These are phyloP conservation scores for Spathaspora sp. DNA, from an alignment of 1,139 yeast genomes.

Conservation along the genomic window DNA sequence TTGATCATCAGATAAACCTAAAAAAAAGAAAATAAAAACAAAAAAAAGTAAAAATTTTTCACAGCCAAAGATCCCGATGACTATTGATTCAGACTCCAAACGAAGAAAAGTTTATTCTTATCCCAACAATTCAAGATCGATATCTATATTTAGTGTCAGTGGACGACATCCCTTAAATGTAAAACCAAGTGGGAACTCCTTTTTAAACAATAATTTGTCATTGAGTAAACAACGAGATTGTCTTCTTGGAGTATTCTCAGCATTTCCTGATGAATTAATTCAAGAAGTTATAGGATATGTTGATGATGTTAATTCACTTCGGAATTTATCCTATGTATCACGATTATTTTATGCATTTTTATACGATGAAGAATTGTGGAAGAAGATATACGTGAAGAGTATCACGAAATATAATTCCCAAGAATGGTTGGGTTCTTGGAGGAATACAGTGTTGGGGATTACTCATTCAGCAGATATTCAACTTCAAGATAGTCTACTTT, in stretches of 20 bases:
- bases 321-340: slow-evolving; percentile 56
- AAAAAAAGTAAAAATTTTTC: neutral
- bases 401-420: slow-evolving; percentile 15
- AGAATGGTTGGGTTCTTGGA: slow-evolving; percentile 80
- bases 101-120: slow-evolving; percentile 11
- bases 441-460: slow-evolving; percentile 53
- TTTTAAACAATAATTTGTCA: slow-evolving; percentile 21
- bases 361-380: slow-evolving; percentile 81
- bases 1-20: neutral
- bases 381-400: slow-evolving; percentile 47
- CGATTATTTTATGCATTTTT: slow-evolving; percentile 68
- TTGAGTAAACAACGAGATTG: slow-evolving; percentile 27
- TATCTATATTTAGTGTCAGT: slow-evolving; percentile 22
- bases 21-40: neutral
- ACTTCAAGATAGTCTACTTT: slow-evolving; percentile 33
- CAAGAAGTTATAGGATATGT: slow-evolving; percentile 47
- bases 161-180: slow-evolving; percentile 70
- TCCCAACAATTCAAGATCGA: slow-evolving; percentile 19
- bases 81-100: slow-evolving; percentile 9
- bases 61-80: slow-evolving; percentile 1
- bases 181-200: slow-evolving; percentile 68
- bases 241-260: slow-evolving; percentile 51
- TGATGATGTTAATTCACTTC: slow-evolving; percentile 44
- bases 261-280: slow-evolving; percentile 60
- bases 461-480: slow-evolving; percentile 41